phyloP scores from a whole-genome alignment of 2,329 filamentous ascomycete species.

The Alternaria postmessia region DNA sequence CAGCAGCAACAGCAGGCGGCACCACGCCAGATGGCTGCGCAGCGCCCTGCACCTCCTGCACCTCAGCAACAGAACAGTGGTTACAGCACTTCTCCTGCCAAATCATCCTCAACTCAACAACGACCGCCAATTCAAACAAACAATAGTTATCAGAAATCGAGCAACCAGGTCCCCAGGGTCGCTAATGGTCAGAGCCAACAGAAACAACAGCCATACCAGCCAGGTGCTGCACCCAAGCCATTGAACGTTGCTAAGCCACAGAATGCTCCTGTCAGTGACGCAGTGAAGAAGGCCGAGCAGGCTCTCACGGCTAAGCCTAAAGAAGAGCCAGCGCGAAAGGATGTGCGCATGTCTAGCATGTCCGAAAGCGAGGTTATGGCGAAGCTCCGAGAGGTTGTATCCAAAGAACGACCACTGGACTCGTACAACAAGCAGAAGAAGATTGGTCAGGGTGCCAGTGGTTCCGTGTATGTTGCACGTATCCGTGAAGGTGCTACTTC shows the following conservation, averaged over 20 bases:
- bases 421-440: constrained; percentile 99
- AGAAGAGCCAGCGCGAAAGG: constrained; percentile 83
- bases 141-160: constrained; percentile 44
- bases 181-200: constrained; percentile 54
- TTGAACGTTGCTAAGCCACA: constrained; percentile 60
- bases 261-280: constrained; percentile 65
- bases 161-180: constrained; percentile 53
- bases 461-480: constrained; percentile 96
- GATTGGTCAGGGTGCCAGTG: constrained; percentile 97
- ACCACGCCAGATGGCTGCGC: constrained; percentile 68
- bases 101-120: constrained; percentile 34
- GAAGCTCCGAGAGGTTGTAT: constrained; percentile 91
- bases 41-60: constrained; percentile 82
- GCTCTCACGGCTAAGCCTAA: constrained; percentile 74
- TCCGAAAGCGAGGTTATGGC: constrained; percentile 97
- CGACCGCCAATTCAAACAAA: constrained; percentile 57
- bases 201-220: constrained; percentile 42
- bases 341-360: constrained; percentile 99
- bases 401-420: constrained; percentile 90
- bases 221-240: constrained; percentile 62
- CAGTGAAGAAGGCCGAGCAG: constrained; percentile 87
- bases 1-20: constrained; percentile 60
- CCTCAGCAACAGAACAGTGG: constrained; percentile 56
- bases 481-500: constrained; percentile 90
- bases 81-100: constrained; percentile 42